Percentiles rank a stretch among this genome's conserved stretches.
Conservation (phyloP, 768 basidiomycete genomes). For the Mycena galopus region DNA sequence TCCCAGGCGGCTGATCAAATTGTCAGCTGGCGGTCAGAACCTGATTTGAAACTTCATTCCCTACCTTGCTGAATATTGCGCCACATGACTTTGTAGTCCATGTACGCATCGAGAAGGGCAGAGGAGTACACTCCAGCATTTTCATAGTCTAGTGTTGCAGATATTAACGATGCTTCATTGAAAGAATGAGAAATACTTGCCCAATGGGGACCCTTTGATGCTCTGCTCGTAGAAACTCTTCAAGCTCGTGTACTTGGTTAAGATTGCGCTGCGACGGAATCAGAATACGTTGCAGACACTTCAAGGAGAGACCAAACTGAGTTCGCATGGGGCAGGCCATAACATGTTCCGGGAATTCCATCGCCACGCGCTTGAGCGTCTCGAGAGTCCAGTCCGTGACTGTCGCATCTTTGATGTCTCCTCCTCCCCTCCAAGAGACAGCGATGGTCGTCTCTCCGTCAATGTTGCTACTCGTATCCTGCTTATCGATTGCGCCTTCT, state of each 20-base stretch:
- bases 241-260: slow-evolving; percentile 26
- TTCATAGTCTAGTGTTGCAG: slow-evolving; percentile 20
- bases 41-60: background rate
- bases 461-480: background rate
- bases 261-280: slow-evolving; percentile 7
- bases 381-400: slow-evolving; percentile 14
- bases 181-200: too few relatives aligned
- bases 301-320: too few relatives aligned
- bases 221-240: slow-evolving; percentile 17
- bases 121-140: slow-evolving; percentile 18
- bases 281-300: too few relatives aligned
- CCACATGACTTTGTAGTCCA: slow-evolving; percentile 26
- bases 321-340: slow-evolving; percentile 19
- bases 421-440: slow-evolving; percentile 15
- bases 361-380: slow-evolving; percentile 11
- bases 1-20: slow-evolving; percentile 1
- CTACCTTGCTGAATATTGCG: slow-evolving; percentile 13
- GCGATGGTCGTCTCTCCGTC: slow-evolving; percentile 21
- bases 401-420: slow-evolving; percentile 12
- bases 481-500: background rate
- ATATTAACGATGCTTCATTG: too few relatives aligned
- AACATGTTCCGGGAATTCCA: slow-evolving; percentile 19
- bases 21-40: background rate
- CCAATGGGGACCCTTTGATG: background rate
- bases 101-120: slow-evolving; percentile 24